Evolutionary conservation across 371 early-diverging fungal genomes (phyloP).

Genomic region (Syncephalastrum racemosum): DNA sequence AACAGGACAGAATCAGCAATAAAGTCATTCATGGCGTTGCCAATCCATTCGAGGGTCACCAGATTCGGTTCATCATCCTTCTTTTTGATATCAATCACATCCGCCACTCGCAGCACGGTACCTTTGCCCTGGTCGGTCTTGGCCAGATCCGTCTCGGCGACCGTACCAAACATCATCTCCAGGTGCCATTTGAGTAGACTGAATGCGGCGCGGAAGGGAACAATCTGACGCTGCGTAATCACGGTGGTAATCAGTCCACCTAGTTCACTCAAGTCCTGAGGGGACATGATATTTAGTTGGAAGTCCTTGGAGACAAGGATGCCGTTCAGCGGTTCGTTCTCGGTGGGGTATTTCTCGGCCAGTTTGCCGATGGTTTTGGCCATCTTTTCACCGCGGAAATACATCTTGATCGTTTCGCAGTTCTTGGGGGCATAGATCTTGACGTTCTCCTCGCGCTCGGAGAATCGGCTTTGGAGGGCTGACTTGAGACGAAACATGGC

Average conservation of each 20-base stretch:
- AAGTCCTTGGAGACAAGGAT: slow-evolving; percentile 90
- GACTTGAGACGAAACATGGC: slow-evolving; percentile 97
- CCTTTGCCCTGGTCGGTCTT: slow-evolving; percentile 29
- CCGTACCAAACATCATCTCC: slow-evolving; percentile 87
- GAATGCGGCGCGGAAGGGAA: slow-evolving; percentile 79
- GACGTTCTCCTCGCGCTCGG: slow-evolving; percentile 81
- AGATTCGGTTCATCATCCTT: slow-evolving; percentile 48
- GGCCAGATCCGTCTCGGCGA: slow-evolving; percentile 34
- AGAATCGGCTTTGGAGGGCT: slow-evolving; percentile 86
- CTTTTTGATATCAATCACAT: slow-evolving; percentile 73
- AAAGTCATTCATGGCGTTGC: slow-evolving; percentile 92
- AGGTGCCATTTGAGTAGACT: slow-evolving; percentile 86
- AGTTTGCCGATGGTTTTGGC: slow-evolving; percentile 89
- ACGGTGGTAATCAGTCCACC: slow-evolving; percentile 77
- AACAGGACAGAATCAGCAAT: slow-evolving; percentile 93
- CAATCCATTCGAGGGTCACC: slow-evolving; percentile 88
- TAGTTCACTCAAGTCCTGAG: slow-evolving; percentile 76
- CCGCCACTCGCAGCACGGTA: slow-evolving; percentile 65
- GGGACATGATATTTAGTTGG: slow-evolving; percentile 82
- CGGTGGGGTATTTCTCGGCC: slow-evolving; percentile 69
- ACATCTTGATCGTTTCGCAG: slow-evolving; percentile 90
- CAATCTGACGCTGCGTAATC: slow-evolving; percentile 76
- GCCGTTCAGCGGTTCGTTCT: slow-evolving; percentile 71
- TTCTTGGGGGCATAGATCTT: slow-evolving; percentile 94
- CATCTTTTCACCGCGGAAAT: slow-evolving; percentile 94